Evolutionary conservation across 495 filamentous ascomycete species (phyloP).

Genomic region (Xylaria intraflava): DNA sequence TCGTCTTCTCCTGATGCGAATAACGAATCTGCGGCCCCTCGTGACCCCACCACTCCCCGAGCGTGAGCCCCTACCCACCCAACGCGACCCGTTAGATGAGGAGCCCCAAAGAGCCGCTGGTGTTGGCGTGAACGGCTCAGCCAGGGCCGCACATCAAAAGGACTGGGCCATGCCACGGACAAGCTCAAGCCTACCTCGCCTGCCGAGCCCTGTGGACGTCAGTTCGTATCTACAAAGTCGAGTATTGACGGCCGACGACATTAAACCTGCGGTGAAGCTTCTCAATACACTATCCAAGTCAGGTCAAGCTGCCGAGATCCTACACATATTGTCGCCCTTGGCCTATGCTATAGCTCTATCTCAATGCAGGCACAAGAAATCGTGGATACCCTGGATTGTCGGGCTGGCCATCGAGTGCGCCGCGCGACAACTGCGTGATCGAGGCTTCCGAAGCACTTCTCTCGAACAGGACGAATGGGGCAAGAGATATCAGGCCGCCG

Average conservation of each 20-base stretch:
- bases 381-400: constrained; percentile 87
- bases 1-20: constrained; percentile 71
- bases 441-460: constrained; percentile 67
- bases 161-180: constrained; percentile 94
- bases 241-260: constrained; percentile 93
- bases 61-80: constrained; percentile 64
- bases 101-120: constrained; percentile 32
- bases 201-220: constrained; percentile 74
- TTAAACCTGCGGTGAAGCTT: constrained; percentile 79
- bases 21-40: constrained; percentile 77
- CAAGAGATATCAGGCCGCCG: constrained; percentile 79
- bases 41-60: constrained; percentile 82
- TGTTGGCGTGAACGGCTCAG: constrained; percentile 14
- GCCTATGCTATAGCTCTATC: constrained; percentile 84
- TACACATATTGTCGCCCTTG: constrained; percentile 89
- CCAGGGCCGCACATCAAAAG: constrained; percentile 32
- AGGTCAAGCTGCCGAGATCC: constrained; percentile 68
- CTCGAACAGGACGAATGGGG: constrained; percentile 84
- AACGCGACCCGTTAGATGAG: constrained; percentile 35
- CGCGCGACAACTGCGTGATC: constrained; percentile 72
- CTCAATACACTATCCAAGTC: constrained; percentile 68
- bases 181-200: constrained; percentile 68
- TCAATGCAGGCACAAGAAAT: constrained; percentile 52
- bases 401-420: constrained; percentile 82
- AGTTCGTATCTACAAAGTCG: constrained; percentile 82